Conservation (phyloP, 768 basidiomycete species). For the Lactifluus volemus region DNA sequence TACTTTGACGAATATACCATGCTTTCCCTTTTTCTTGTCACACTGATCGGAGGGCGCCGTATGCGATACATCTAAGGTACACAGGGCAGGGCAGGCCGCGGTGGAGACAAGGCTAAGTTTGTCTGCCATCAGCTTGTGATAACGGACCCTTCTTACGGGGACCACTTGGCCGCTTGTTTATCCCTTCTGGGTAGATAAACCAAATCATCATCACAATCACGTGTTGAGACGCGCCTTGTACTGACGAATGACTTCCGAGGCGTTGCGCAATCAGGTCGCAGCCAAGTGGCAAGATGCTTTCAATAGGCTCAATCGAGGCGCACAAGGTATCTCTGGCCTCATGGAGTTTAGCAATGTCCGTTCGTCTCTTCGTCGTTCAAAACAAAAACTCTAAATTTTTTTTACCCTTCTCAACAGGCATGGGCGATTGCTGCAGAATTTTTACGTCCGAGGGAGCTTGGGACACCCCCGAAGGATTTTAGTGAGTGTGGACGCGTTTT, state of each 20-base stretch:
- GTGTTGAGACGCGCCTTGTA: background rate
- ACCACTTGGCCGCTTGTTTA: too few relatives aligned
- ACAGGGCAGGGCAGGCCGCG: too few relatives aligned
- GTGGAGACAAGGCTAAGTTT: too few relatives aligned
- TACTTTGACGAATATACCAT: conserved; percentile 12
- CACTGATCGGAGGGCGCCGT: too few relatives aligned
- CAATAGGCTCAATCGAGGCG: conserved; percentile 47
- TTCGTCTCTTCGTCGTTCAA: background rate
- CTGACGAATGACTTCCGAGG: conserved; percentile 45
- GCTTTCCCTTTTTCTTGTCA: background rate
- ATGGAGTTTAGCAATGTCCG: conserved; percentile 51
- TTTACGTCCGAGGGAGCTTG: conserved; percentile 45
- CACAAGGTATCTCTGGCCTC: conserved; percentile 56
- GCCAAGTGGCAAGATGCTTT: conserved; percentile 69
- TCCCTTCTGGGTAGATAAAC: too few relatives aligned
- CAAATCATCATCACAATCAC: background rate
- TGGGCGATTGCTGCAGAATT: conserved; percentile 48
- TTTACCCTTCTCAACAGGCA: conserved; percentile 28
- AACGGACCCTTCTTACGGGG: background rate
- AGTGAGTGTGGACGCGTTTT: conserved; percentile 18
- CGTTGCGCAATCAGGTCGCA: conserved; percentile 55
- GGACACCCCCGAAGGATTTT: conserved; percentile 26
- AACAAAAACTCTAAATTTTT: too few relatives aligned
- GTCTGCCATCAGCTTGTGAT: background rate
- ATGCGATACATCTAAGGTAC: too few relatives aligned